Percentiles rank a stretch among this genome's conserved stretches.
These are phyloP conservation scores for Coemansia sp. DNA, from an alignment of 192 early-diverging fungal species.

Conservation along the genomic window DNA sequence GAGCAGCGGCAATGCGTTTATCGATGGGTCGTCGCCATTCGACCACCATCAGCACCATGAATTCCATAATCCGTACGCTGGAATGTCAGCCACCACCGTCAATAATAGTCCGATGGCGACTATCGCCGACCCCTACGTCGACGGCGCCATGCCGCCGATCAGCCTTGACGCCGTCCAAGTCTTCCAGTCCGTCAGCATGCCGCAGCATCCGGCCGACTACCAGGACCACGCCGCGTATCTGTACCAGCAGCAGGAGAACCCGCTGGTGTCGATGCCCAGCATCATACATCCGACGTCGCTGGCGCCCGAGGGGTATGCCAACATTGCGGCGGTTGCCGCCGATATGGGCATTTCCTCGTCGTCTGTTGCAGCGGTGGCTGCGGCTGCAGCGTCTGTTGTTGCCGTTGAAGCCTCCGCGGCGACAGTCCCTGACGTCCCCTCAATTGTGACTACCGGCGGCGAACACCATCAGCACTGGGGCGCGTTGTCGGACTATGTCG, in stretches of 20 bases:
- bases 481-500: not conserved
- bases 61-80: slow-evolving; percentile 12
- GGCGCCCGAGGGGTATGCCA: slow-evolving; percentile 19
- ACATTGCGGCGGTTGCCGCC: slow-evolving; percentile 19
- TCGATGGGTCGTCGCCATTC: slow-evolving; percentile 24
- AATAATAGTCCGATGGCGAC: slow-evolving; percentile 15
- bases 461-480: not conserved
- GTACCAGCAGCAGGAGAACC: not conserved
- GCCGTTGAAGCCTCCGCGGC: not conserved
- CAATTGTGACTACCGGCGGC: not conserved
- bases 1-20: slow-evolving; percentile 17
- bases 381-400: not conserved
- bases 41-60: slow-evolving; percentile 27
- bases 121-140: slow-evolving; percentile 18
- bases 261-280: slow-evolving; percentile 5
- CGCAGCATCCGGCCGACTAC: slow-evolving; percentile 10
- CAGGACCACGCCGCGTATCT: not conserved
- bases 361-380: not conserved
- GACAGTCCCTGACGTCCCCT: not conserved
- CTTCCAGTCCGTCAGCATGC: slow-evolving; percentile 18
- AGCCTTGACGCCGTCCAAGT: slow-evolving; percentile 19
- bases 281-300: slow-evolving; percentile 8
- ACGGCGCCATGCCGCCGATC: slow-evolving; percentile 17
- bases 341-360: not conserved
- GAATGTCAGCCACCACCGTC: not conserved